These are phyloP conservation scores for Trichoderma guizhouense DNA, from an alignment of 2,329 filamentous ascomycete genomes.

Conservation along the genomic window DNA sequence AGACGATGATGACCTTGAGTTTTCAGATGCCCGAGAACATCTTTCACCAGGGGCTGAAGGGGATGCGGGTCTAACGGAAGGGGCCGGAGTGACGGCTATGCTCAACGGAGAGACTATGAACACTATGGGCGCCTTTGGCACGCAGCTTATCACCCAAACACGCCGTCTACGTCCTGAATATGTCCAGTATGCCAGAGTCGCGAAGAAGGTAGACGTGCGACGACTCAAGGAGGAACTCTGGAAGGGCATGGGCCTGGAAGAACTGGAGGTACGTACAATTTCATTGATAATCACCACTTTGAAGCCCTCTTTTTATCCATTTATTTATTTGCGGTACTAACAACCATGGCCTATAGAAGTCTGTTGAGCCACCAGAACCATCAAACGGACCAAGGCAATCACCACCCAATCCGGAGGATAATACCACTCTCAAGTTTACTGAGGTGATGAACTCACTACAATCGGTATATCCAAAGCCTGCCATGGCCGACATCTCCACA, in stretches of 20 bases:
- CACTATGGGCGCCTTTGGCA: slow-evolving; percentile 56
- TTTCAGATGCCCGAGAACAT: slow-evolving; percentile 76
- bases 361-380: slow-evolving; percentile 25
- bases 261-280: slow-evolving; percentile 43
- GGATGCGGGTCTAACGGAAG: slow-evolving; percentile 45
- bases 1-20: slow-evolving; percentile 69
- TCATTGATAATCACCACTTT: background rate
- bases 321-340: background rate
- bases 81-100: slow-evolving; percentile 48
- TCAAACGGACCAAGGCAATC: slow-evolving; percentile 28
- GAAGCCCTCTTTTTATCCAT: background rate
- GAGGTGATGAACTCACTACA: slow-evolving; percentile 87
- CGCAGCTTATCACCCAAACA: slow-evolving; percentile 63
- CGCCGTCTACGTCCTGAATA: slow-evolving; percentile 63
- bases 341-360: background rate
- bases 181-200: slow-evolving; percentile 66
- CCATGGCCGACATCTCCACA: slow-evolving; percentile 92
- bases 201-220: slow-evolving; percentile 69
- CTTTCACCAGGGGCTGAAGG: slow-evolving; percentile 65
- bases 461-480: slow-evolving; percentile 76
- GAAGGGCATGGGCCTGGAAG: slow-evolving; percentile 61
- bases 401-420: slow-evolving; percentile 33
- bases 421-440: slow-evolving; percentile 74
- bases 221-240: slow-evolving; percentile 68
- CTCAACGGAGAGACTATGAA: slow-evolving; percentile 48